Evolutionary conservation across 139 green algal species (phyloP), one percentile per base, ranked within the genome.

Genomic region (Picocystis salinarum): DNA sequence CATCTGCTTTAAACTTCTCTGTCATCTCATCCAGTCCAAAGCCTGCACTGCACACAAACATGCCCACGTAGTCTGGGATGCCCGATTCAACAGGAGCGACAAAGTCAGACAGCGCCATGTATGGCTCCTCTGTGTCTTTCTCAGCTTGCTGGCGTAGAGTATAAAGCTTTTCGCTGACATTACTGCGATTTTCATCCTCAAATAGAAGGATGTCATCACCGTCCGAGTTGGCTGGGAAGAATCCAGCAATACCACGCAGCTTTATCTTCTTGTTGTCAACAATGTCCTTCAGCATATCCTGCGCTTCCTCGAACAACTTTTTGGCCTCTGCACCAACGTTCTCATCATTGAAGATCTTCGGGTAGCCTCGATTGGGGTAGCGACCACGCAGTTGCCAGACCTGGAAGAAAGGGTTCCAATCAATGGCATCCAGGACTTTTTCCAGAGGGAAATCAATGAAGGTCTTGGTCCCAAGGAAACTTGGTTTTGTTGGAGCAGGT

Each of bases 331-430:
- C 28, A 3, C 87, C 87, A 24, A 98, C 87, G 2, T 78, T 89
- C 48, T 87, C 66, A 42, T 98, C 87, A 28, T 98, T 93, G 79
- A 98, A 98, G 65, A 98, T 98, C 60, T 93, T 93, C 42, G 87
- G 87, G 59, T 91, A 98, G 47, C 85, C 85, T 31, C 87, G 76
- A 69, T 98, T 98, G 49, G 87, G 87, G 68, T 98, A 98, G 12
- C 87, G 65, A 0, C 87, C 87, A 5, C 87, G 74, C 46, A 98
- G 69, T 71, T 98, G 87, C 87, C 87, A 98, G 40, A 93, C 83
- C 68, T 93, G 81, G 70, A 98, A 98, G 69, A 98, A 96, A 9
- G 87, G 87, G 68, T 95, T 96, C 87, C 87, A 98, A 67, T 98
- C 87, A 46, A 98, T 96, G 70, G 85, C 85, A 17, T 65, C 45